Base-by-base conservation (phyloP, 495 filamentous ascomycete genomes). In the Podospora conica region DNA sequence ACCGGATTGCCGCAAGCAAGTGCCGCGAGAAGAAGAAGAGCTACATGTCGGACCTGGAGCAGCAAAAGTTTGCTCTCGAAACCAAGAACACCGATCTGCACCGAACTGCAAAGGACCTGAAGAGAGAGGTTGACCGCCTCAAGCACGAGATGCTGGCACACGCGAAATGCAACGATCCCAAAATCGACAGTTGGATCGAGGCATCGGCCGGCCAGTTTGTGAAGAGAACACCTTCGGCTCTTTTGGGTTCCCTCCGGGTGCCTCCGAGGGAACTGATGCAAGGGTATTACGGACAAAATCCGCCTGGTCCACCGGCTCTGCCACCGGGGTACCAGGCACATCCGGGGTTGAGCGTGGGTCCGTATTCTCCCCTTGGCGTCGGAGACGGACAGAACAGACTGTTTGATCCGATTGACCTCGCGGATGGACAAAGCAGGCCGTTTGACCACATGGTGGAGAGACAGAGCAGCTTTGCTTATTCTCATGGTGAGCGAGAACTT, bases 21-120 rank as follows among this genome's bases (percentile, higher is more conserved):
- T 96, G 92, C 72, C 86, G 92, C 3, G 86, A 89, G 73, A 94
- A 93, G 82, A 94, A 95, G 77, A 96, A 94, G 74, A 85, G 88
- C 68, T 88, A 86, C 74, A 87, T 87, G 8, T 78, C 84, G 53
- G 81, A 85, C 25, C 78, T 91, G 3, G 86, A 90, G 66, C 75
- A 79, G 40, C 76, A 75, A 22, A 80, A 73, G 58, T 65, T 73
- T n/a, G 68, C 64, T n/a, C 69, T 82, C 24, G 80, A 81, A 65
- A 69, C 64, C 10, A 66, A 76, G 54, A 70, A 81, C 55, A 69
- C 65, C 3, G 63, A 70, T 11, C 72, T 83, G 29, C 75, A 76
- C 23, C 72, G 70, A 74, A 79, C 61, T 76, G 79, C 23, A 73
- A 73, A 76, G 18, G 75, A 65, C 9, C 71, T 85, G 15, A 70